Base-by-base conservation (phyloP, 257 asterid genomes). In the Petrea volubilis region DNA sequence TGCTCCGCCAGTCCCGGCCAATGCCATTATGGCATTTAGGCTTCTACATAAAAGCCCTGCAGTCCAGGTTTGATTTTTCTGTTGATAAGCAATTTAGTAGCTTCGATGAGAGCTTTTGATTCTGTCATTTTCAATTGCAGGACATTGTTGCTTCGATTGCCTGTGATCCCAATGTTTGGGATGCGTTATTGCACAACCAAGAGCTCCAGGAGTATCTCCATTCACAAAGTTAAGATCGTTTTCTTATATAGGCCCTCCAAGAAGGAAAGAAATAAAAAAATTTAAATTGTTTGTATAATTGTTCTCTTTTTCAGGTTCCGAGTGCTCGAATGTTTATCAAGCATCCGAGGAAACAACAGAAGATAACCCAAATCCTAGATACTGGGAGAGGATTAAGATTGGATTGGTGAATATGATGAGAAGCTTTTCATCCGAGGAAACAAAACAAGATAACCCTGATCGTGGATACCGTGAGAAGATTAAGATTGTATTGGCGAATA, bases 131-230 rank as follows among this genome's bases (percentile, higher is more conserved):
- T n/a, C n/a, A n/a, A n/a, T n/a, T n/a, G n/a, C n/a, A 88, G 96
- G 81, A 25, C 50, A 85, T 86, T 70, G 96, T 86, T 80, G 92
- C 96, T 74, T 88, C 96, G 33, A 78, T 88, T 63, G 96, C 89
- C 7, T 70, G 77, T 38, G 96, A 88, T 65, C 88, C 83, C 25
- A 84, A 82, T 68, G 96, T 88, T 6, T 88, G 92, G 92, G 74
- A 79, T 12, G 88, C 96, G 0, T 87, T 86, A 5, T 68, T 81
- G 58, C 75, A 61, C 23, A 88, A 88, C 72, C 79, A 41, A 25
- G 81, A 70, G 70, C 87, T 88, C 56, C 92, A 80, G 71, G 81
- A 72, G 57, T 84, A 74, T 70, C 64, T 88, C 34, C 74, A 60
- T 49, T 75, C 86, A 1, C 82, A 86, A 7, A 77, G 73, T 84